Evolutionary conservation across 2,329 filamentous ascomycete species (phyloP), one percentile per base, ranked within the genome.

Genomic region (Botryotinia calthae): DNA sequence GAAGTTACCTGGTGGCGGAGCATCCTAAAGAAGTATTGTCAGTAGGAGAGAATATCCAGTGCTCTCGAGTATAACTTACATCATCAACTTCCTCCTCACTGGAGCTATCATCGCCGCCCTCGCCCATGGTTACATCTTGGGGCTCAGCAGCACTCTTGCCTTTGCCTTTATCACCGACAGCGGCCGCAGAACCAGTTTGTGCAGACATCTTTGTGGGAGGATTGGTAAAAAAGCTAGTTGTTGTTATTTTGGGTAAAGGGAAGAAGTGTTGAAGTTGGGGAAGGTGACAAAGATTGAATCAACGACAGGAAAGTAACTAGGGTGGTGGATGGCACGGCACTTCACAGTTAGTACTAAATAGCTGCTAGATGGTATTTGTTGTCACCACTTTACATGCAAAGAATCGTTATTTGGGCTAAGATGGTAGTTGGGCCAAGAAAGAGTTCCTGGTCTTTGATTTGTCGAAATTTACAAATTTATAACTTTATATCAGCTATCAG

Each of bases 151-250:
- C 84, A 58, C 88, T 90, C 87, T 97, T 97, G 85, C 94, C 94
- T 87, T 97, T 97, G 84, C 93, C 93, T 87, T 97, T 97, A 82
- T 86, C 84, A 79, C 89, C 86, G 75, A 82, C 80, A 37, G 40
- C 51, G 40, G 66, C 28, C 31, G 42, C 75, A 54, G 75, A 72
- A 66, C 80, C 80, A 78, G 81, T 78, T 79, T 84, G 80, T 72
- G 77, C 78, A 67, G 86, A 83, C 80, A 85, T 81, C 75, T 84
- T 85, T 77, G 84, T 28, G 48, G 25, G 25, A 56, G 16, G 12
- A 28, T 22, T 65, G 59, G 37, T 25, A n/a, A 70, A 65, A 62
- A n/a, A 31, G 20, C 20, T 34, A n/a, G 22, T n/a, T 34, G 8
- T 65, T 37, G 44, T 66, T 51, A 10, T 51, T 51, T 51, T 37